These are phyloP conservation scores for Musa beccarii DNA, from an alignment of 176 grass and related monocot genomes.

Conservation along the genomic window DNA sequence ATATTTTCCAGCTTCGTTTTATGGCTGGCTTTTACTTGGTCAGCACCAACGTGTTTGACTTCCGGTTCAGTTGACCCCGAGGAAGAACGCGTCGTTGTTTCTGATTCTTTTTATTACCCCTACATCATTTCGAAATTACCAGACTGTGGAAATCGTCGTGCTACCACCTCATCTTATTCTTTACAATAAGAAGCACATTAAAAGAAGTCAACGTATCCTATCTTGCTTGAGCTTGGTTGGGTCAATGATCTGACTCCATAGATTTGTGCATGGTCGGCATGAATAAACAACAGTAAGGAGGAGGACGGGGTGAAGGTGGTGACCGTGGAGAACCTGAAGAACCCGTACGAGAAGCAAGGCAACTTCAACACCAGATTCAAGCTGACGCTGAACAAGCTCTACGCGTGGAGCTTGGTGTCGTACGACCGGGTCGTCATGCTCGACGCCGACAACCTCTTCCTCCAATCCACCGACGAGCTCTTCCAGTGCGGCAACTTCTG, in stretches of 20 bases:
- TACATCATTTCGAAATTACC: not conserved
- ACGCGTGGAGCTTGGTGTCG: slow-evolving; percentile 75
- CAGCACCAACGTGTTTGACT: not conserved
- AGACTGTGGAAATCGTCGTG: not conserved
- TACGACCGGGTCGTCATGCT: slow-evolving; percentile 97
- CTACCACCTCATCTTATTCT: not conserved
- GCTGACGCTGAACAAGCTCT: slow-evolving; percentile 94
- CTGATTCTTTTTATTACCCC: not conserved
- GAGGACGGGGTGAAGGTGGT: slow-evolving; percentile 91
- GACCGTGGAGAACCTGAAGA: slow-evolving; percentile 77
- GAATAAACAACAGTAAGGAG: slow-evolving; percentile 46
- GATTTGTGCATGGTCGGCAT: not conserved
- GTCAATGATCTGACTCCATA: not conserved
- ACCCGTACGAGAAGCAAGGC: slow-evolving; percentile 73
- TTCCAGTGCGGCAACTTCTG: slow-evolving; percentile 97
- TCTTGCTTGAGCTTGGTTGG: not conserved
- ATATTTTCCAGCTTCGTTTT: not conserved
- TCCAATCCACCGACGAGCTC: slow-evolving; percentile 88
- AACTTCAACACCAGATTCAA: slow-evolving; percentile 83
- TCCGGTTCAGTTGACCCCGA: not conserved
- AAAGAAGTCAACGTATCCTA: not conserved
- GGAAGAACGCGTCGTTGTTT: not conserved
- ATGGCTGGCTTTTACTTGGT: not conserved
- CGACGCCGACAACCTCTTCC: slow-evolving; percentile 89
- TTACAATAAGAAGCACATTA: not conserved